Evolutionary conservation across 345 rosid genomes (phyloP), one percentile per base, ranked within the genome.

Genomic region (Linum usitatissimum): DNA sequence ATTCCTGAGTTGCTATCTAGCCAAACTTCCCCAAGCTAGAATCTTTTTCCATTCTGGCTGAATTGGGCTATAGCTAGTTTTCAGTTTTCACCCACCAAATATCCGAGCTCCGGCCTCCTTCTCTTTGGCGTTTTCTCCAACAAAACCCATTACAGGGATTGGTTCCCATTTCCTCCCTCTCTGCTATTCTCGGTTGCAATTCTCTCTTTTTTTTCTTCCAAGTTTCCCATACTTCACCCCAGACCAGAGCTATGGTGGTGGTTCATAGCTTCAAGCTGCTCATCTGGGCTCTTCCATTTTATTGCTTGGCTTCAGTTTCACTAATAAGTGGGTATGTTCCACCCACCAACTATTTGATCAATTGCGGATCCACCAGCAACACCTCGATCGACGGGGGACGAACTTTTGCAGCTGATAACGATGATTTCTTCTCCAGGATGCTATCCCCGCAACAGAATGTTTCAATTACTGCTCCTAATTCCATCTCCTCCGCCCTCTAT

Each of bases 361-460:
- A 82, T 64, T 86, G 87, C 76, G 98, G 96, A 67, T 88, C 97
- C 14, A 39, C 55, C 18, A 59, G 58, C 10, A 81, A 83, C 75
- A 78, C 53, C 9, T 71, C 84, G 4, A 69, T 78, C 10, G 28
- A 23, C 28, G 74, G 64, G 28, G 66, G 66, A 34, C 71, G 90
- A 28, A 71, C 70, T 3, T 91, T 91, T 67, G 73, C 19, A 0
- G 75, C 87, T 34, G 92, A 88, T 61, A 30, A 38, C 51, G 68
- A 70, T 10, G 38, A 34, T 34, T 34, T 34, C 38, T 62, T 13
- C 60, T 61, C 67, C 13, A 55, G 54, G 14, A 53, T 65, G 15
- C 72, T 77, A 56, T 65, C 71, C 53, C 70, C 89, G 8, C 40
- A 72, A 0, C 28, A 10, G 53, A 63, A 64, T 61, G 42, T 63